Evolutionary conservation across 148 eudicot genomes (phyloP).

Genomic region (Vaccinium corymbosum): DNA sequence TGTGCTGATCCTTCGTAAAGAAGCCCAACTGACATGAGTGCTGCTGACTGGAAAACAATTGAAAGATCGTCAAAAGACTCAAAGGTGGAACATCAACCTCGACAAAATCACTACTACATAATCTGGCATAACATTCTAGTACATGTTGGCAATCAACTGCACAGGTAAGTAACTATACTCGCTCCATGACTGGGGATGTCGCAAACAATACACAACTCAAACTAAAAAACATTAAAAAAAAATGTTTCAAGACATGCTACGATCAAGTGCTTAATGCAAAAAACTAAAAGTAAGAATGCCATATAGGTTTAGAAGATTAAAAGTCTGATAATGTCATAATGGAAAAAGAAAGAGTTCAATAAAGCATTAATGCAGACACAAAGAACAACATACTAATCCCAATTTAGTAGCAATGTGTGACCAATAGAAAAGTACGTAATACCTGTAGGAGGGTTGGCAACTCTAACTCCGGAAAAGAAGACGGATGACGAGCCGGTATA

Average conservation of each 20-base stretch:
- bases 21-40: slow-evolving; percentile 90
- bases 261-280: not conserved
- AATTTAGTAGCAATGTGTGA: not conserved
- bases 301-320: not conserved
- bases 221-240: not conserved
- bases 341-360: not conserved
- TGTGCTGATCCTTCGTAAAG: slow-evolving; percentile 94
- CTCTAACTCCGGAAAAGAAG: slow-evolving; percentile 89
- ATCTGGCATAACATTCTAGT: not conserved
- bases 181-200: not conserved
- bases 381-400: not conserved
- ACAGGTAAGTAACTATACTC: slow-evolving; percentile 7
- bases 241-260: not conserved
- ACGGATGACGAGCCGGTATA: slow-evolving; percentile 82
- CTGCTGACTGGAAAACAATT: slow-evolving; percentile 72
- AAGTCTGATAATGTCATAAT: not conserved
- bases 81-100: slow-evolving; percentile 7
- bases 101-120: not conserved
- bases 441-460: slow-evolving; percentile 96
- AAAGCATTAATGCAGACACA: not conserved
- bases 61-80: not conserved
- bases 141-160: not conserved
- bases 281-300: not conserved
- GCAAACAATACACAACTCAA: not conserved
- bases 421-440: not conserved